Percentiles rank a stretch among this genome's conserved stretches.
phyloP scores from a whole-genome alignment of 805 yeast genomes.

The Candida golubevii region DNA sequence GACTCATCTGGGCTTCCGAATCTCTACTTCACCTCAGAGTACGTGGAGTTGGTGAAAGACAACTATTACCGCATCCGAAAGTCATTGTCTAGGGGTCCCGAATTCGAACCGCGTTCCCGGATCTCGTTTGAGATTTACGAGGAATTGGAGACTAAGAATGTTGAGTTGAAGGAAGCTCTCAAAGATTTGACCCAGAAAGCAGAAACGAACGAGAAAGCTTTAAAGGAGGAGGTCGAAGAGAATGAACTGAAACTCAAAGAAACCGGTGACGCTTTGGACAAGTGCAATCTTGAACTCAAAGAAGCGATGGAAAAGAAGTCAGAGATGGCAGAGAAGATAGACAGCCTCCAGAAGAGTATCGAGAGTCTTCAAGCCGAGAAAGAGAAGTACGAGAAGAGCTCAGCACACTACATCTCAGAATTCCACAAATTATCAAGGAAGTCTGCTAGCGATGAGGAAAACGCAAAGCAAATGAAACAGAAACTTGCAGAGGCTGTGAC shows the following conservation, averaged over 20 bases:
- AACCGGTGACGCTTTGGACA: constrained; percentile 18
- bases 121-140: constrained; percentile 61
- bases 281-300: constrained; percentile 16
- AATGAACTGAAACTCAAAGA: constrained; percentile 16
- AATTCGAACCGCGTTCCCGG: constrained; percentile 61
- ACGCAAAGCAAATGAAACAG: constrained; percentile 24
- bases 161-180: constrained; percentile 22
- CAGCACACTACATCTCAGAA: constrained; percentile 28
- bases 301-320: constrained; percentile 20
- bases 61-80: constrained; percentile 62
- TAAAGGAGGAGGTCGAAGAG: constrained; percentile 17
- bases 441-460: constrained; percentile 21
- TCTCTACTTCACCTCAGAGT: constrained; percentile 64
- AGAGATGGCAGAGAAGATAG: constrained; percentile 18
- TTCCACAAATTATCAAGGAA: constrained; percentile 29
- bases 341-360: constrained; percentile 20
- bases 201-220: constrained; percentile 15
- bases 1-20: constrained; percentile 88
- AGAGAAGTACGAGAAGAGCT: constrained; percentile 25
- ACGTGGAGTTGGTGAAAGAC: constrained; percentile 64
- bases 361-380: constrained; percentile 28
- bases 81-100: constrained; percentile 72
- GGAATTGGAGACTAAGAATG: constrained; percentile 37
- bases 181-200: constrained; percentile 20
- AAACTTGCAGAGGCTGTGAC: constrained; percentile 31